A percentile compares a stretch with the other conserved stretches of the same genome.
Conservation (phyloP, 345 rosid species). For the Noccaea caerulescens region DNA sequence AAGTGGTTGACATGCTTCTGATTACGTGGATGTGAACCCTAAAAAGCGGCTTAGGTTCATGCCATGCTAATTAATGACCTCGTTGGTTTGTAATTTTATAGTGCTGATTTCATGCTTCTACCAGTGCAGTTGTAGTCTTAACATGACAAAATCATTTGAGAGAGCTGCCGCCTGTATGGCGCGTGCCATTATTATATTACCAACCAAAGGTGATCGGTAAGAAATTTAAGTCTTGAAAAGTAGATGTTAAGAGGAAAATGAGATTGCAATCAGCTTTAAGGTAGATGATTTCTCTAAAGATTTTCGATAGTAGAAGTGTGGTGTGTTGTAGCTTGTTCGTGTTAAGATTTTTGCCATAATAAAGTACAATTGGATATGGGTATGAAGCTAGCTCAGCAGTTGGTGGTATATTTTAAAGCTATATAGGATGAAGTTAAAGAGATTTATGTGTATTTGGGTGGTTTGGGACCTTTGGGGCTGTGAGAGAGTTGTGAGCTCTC, state of each 20-base stretch:
- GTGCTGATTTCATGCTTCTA: conserved; percentile 40
- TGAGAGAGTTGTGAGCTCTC: conserved; percentile 15
- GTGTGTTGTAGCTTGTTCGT: background rate
- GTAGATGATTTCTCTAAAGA: background rate
- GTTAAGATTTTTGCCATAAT: background rate
- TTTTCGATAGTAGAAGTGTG: background rate
- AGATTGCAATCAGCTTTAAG: conserved; percentile 1
- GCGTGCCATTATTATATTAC: conserved; percentile 86
- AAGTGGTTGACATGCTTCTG: conserved; percentile 15
- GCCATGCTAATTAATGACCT: background rate
- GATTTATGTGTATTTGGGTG: conserved; percentile 11
- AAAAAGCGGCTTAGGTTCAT: conserved; percentile 16
- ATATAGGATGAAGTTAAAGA: conserved; percentile 1
- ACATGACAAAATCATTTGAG: conserved; percentile 85
- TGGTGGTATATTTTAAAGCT: background rate
- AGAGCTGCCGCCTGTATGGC: conserved; percentile 89
- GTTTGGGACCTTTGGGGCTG: conserved; percentile 1
- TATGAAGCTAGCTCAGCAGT: background rate
- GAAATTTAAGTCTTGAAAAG: conserved; percentile 21
- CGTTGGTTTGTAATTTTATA: conserved; percentile 10
- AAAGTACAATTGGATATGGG: background rate
- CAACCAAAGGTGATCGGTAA: conserved; percentile 84
- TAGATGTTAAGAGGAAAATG: conserved; percentile 13
- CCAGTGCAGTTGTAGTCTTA: conserved; percentile 88
- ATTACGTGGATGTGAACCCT: background rate